Base-by-base conservation (phyloP, 768 basidiomycete genomes). In the Hysterangium stoloniferum region DNA sequence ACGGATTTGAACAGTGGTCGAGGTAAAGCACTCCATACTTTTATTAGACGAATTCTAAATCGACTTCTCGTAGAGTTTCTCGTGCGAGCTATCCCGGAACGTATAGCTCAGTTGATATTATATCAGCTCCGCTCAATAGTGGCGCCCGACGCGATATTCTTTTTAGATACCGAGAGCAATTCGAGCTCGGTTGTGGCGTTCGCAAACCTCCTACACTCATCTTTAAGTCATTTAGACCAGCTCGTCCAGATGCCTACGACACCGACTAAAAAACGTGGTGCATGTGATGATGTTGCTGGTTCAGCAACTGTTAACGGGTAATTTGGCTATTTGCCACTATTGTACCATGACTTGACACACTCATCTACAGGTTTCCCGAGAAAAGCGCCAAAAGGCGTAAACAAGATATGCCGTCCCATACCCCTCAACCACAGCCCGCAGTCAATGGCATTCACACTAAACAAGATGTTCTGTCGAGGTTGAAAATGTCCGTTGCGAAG, bases 81-180 rank as follows among this genome's bases (percentile, higher is more conserved):
- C 15, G 49, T 43, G 6, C 35, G 36, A 19, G 19, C 27, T 13
- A 31, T 51, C 3, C 49, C 38, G 22, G 37, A 28, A 38, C 49
- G 49, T 40, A 8, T 51, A 9, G 49, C 49, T 25, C 41, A 51
- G 22, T 20, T 51, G n/a, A 42, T 43, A 29, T 29, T 51, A 6
- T 25, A 19, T 29, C 25, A 42, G 33, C 9, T 51, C 13, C 22
- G 41, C 17, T 19, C 27, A 15, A 31, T 25, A 12, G 29, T 33
- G 22, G 13, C 49, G 5, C 4, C 37, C 12, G 25, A 41, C 19
- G 24, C 29, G 12, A 11, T 27, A 6, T 40, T 51, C 40, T 17
- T 9, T 24, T 4, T 43, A 8, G 28, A 37, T 6, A 8, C 32
- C 35, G 31, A 43, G 19, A 19, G 22, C 17, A 27, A 24, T 6